phyloP scores from a whole-genome alignment of 345 rosid genomes.

The Arabidopsis arenosa region DNA sequence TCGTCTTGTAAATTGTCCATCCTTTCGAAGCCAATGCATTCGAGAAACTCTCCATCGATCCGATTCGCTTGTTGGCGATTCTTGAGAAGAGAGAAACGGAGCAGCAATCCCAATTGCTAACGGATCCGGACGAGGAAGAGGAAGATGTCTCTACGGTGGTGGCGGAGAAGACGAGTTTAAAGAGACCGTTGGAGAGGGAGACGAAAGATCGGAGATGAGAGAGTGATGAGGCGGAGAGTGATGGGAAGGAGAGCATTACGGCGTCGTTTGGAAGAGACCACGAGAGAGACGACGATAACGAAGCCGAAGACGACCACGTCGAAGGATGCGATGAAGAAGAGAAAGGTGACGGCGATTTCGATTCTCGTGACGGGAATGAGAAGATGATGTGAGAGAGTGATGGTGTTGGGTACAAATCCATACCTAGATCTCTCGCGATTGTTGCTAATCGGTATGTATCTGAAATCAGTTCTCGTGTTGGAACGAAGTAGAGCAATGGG shows the following conservation, averaged over 20 bases:
- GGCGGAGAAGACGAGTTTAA: slow-evolving; percentile 60
- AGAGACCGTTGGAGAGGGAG: slow-evolving; percentile 67
- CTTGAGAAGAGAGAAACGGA: slow-evolving; percentile 65
- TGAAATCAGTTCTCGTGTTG: slow-evolving; percentile 57
- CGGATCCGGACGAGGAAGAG: slow-evolving; percentile 14
- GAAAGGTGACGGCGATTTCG: slow-evolving; percentile 45
- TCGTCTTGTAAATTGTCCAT: slow-evolving; percentile 71
- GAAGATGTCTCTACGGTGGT: background rate
- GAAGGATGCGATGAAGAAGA: slow-evolving; percentile 41
- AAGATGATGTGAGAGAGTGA: slow-evolving; percentile 81
- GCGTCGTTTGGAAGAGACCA: slow-evolving; percentile 60
- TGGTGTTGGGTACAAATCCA: slow-evolving; percentile 72
- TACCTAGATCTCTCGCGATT: slow-evolving; percentile 73
- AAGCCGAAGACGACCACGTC: slow-evolving; percentile 44
- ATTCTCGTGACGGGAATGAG: slow-evolving; percentile 53
- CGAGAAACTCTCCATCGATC: slow-evolving; percentile 66
- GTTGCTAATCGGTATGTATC: slow-evolving; percentile 65
- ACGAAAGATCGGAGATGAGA: slow-evolving; percentile 69
- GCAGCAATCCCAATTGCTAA: slow-evolving; percentile 72
- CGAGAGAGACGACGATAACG: slow-evolving; percentile 52
- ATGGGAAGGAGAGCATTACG: slow-evolving; percentile 69
- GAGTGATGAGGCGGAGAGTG: slow-evolving; percentile 58
- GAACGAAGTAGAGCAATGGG: slow-evolving; percentile 64
- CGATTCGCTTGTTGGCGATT: slow-evolving; percentile 53
- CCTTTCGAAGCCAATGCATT: slow-evolving; percentile 65